phyloP scores from a whole-genome alignment of 1,284 basidiomycete species.

The Cryptococcus sp. region DNA sequence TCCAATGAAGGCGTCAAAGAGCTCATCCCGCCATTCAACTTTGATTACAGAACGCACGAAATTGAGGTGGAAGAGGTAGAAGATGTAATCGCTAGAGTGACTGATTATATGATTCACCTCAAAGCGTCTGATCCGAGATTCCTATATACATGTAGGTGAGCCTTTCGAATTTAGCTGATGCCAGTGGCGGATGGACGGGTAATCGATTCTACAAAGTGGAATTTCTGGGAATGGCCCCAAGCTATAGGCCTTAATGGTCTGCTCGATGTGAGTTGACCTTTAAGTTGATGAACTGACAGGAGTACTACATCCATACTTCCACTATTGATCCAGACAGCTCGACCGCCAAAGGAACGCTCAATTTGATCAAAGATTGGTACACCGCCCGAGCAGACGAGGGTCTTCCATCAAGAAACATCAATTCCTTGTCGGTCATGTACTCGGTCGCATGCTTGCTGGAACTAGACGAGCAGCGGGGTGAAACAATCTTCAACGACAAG shows the following conservation, averaged over 20 bases:
- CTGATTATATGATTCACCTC: constrained; percentile 13
- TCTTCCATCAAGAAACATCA: constrained; percentile 60
- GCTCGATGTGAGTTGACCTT: constrained; percentile 11
- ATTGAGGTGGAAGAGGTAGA: constrained; percentile 10
- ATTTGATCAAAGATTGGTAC: constrained; percentile 18
- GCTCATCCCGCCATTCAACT: constrained; percentile 5
- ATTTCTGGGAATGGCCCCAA: constrained; percentile 23
- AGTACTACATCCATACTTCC: constrained; percentile 17
- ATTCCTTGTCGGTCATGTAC: constrained; percentile 59
- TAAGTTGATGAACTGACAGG: neutral
- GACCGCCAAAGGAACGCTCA: constrained; percentile 5
- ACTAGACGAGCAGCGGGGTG: constrained; percentile 7
- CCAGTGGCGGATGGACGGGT: constrained; percentile 19
- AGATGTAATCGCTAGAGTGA: constrained; percentile 11
- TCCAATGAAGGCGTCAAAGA: constrained; percentile 7
- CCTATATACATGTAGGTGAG: constrained; percentile 4
- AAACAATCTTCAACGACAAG: neutral
- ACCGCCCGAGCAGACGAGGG: constrained; percentile 4
- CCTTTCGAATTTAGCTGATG: neutral
- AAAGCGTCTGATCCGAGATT: constrained; percentile 16
- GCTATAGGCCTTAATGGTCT: constrained; percentile 16
- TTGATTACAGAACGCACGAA: constrained; percentile 13
- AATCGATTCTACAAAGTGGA: constrained; percentile 11
- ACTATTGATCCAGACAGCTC: constrained; percentile 3
- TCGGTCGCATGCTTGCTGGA: constrained; percentile 53